Percentiles rank a stretch among this genome's conserved stretches.
These are phyloP conservation scores for Oleoguttula mirabilis DNA, from an alignment of 495 filamentous ascomycete species.

Conservation along the genomic window DNA sequence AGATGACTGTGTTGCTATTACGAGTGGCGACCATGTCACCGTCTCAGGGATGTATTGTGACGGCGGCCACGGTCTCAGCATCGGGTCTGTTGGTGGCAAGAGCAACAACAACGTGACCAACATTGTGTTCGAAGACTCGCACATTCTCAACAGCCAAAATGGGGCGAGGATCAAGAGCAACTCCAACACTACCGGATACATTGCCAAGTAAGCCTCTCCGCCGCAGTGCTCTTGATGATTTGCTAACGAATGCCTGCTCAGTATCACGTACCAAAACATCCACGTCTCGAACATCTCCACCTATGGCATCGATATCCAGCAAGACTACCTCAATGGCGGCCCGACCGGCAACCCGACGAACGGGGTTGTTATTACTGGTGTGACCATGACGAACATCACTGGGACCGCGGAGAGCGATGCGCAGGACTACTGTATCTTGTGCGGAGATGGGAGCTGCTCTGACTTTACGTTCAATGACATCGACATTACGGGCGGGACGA, in stretches of 20 bases:
- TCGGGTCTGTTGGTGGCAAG: constrained; percentile 56
- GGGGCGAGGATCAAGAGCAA: constrained; percentile 56
- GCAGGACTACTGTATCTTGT: constrained; percentile 39
- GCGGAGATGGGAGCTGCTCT: constrained; percentile 36
- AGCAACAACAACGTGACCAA: constrained; percentile 46
- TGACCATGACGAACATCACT: constrained; percentile 38
- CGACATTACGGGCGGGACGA: constrained; percentile 31
- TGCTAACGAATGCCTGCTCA: constrained; percentile 33
- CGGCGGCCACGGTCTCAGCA: constrained; percentile 51
- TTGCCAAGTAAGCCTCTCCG: constrained; percentile 38
- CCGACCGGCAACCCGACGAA: constrained; percentile 48
- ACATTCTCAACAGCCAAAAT: constrained; percentile 43
- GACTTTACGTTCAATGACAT: constrained; percentile 34
- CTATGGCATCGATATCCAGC: constrained; percentile 55
- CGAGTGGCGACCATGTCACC: constrained; percentile 44
- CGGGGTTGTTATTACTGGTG: constrained; percentile 49
- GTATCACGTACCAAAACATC: constrained; percentile 50
- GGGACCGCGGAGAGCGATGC: constrained; percentile 31
- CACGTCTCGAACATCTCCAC: constrained; percentile 42
- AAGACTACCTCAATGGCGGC: constrained; percentile 54
- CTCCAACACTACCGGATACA: constrained; percentile 42
- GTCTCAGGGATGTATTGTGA: constrained; percentile 40
- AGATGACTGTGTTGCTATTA: constrained; percentile 56
- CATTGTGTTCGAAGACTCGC: constrained; percentile 42
- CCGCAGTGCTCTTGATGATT: constrained; percentile 41